phyloP scores from a whole-genome alignment of 73 alveolate genomes.

The Paraurostyla sp. region DNA sequence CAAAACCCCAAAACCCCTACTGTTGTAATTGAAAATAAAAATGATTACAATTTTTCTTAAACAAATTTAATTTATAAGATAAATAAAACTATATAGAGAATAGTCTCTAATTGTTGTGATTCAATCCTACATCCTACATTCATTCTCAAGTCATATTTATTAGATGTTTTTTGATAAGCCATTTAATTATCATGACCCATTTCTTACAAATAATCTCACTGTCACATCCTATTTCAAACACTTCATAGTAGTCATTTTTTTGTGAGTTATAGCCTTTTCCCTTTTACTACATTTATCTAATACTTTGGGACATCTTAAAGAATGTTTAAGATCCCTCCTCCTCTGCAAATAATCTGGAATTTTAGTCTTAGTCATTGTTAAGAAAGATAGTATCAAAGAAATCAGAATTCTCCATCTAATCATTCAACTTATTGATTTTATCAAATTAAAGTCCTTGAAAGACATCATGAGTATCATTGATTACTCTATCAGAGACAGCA shows the following conservation, averaged over 20 bases:
- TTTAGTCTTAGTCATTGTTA: constrained; percentile 5
- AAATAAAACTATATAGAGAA: no score
- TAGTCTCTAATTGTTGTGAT: no score
- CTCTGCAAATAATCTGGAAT: background rate
- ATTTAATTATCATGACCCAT: constrained; percentile 42
- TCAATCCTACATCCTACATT: no score
- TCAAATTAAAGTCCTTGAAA: background rate
- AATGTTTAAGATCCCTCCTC: constrained; percentile 19
- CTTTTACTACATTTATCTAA: background rate
- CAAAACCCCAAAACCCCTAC: no score
- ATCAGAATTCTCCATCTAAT: background rate
- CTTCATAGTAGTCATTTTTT: constrained; percentile 44
- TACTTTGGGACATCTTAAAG: constrained; percentile 5
- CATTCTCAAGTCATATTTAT: background rate
- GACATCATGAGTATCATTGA: background rate
- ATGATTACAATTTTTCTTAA: no score
- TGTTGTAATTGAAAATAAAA: no score
- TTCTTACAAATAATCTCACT: constrained; percentile 13
- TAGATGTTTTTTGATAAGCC: constrained; percentile 44
- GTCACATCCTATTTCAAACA: constrained; percentile 40
- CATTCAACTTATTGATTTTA: background rate
- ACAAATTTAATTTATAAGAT: no score
- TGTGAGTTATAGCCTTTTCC: constrained; percentile 23
- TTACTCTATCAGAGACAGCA: constrained; percentile 18
- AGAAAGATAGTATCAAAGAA: background rate